Evolutionary conservation across 1,284 basidiomycete genomes (phyloP), one percentile per base, ranked within the genome.

Genomic region (Cutaneotrichosporon sp.): DNA sequence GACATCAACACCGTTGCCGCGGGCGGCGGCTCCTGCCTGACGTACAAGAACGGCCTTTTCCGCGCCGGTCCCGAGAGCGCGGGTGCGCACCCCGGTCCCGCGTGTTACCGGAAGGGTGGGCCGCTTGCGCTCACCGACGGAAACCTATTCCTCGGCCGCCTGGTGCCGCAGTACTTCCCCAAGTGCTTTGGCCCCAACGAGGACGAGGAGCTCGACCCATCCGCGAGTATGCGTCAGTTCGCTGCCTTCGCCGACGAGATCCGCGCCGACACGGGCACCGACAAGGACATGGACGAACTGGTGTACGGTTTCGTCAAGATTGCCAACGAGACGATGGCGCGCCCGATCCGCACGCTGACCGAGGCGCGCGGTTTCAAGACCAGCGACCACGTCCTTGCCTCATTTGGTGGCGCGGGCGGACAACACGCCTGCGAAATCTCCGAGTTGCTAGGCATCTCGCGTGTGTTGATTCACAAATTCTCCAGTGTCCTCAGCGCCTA

Each of bases 311-410:
- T 93, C 77, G 89, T 95, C 81, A 91, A 91, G 72, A 89, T 94
- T n/a, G 91, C 91, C 13, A 94, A 93, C 67, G 91, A 93, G 81
- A 91, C 90, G 0, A 97, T 97, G 93, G 90, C 89, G 71, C 83
- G 94, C 52, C 95, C 94, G 2, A 97, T 97, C 65, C 87, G 94
- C 8, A 89, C 94, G 1, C 79, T 97, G 65, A 97, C 94, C 0
- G 95, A 96, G 80, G 92, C 91, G 1, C 83, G 91, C 59, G 94
- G 95, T 5, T 88, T 92, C 77, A 89, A 90, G 3, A 90, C 90
- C 0, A 86, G 87, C 1, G 89, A 88, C 72, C 94, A 97, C 74
- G 86, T 92, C 34, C 81, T 97, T 6, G 90, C 92, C 4, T 90
- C 88, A 67, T 97, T 97, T 72, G 95, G 92, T 26, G 92, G 92